Base-by-base conservation (phyloP, 495 filamentous ascomycete genomes). In the Filosporella fistucella region DNA sequence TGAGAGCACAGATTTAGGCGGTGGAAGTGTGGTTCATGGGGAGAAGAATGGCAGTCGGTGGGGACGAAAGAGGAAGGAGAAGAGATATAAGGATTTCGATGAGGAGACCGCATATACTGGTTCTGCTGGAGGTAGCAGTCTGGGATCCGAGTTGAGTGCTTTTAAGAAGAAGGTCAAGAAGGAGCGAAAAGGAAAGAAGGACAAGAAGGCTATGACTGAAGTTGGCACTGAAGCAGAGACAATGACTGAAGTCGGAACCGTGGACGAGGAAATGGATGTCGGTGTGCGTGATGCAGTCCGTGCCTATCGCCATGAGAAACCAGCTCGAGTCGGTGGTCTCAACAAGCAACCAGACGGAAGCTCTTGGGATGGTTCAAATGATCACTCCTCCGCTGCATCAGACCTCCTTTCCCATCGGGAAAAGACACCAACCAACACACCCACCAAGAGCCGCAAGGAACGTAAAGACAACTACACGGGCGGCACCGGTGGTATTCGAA, bases 251-350 rank as follows among this genome's bases (percentile, higher is more conserved):
- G 38, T 38, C 12, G 28, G 23, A 12, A 47, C 33, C 11, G 39
- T 36, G 32, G 9, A 29, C n/a, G 52, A 47, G 14, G 54, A 60
- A 20, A 16, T 58, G 6, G 51, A 52, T 48, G 28, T 38, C 14
- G 41, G 28, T 20, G 55, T 75, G 14, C 35, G 23, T 55, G 81
- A 87, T 42, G 80, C 91, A 34, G 59, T 79, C 24, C 80, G 84
- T 30, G 77, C 80, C 1, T 96, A 96, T 68, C 84, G 88, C 7
- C 74, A 86, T 59, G 90, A 96, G 65, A 88, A 85, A 57, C 68
- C 89, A 4, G 89, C 90, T 2, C 75, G 84, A 25, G 87, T 96
- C 16, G 90, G 90, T 30, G 90, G 89, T 14, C 67, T 96, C 56
- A 96, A 96, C 63, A 78, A 81, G 37, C 70, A 85, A 52, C 66